phyloP scores from a whole-genome alignment of 306 rosid genomes.

The Abrus precatorius region DNA sequence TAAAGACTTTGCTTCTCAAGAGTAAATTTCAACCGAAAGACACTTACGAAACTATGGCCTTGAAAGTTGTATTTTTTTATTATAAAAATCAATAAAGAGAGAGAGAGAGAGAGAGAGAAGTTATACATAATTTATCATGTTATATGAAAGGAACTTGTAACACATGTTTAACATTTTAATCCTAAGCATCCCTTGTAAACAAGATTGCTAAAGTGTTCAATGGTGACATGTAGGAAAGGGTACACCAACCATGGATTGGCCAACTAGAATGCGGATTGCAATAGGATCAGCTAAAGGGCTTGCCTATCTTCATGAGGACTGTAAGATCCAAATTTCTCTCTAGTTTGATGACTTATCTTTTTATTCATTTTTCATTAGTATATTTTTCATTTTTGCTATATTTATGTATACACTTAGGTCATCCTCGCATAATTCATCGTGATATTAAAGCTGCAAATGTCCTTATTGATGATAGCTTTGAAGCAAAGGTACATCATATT shows the following conservation, averaged over 20 bases:
- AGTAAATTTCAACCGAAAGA: background rate
- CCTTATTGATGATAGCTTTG: slow-evolving; percentile 78
- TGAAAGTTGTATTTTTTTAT: background rate
- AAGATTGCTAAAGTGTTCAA: background rate
- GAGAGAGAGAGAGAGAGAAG: no score
- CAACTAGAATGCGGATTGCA: slow-evolving; percentile 75
- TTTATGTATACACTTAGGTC: slow-evolving; percentile 62
- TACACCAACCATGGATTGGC: slow-evolving; percentile 79
- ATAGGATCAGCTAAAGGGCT: slow-evolving; percentile 88
- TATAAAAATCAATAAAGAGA: no score
- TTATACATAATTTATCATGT: no score
- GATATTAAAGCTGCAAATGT: slow-evolving; percentile 90
- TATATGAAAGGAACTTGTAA: background rate
- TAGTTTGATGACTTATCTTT: background rate
- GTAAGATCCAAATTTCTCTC: slow-evolving; percentile 56
- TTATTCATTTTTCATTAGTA: background rate
- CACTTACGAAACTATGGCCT: background rate
- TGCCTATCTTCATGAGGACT: slow-evolving; percentile 89
- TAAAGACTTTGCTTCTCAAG: no score
- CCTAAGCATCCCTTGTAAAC: background rate
- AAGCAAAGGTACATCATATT: slow-evolving; percentile 73
- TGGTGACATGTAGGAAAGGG: slow-evolving; percentile 61
- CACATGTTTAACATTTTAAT: background rate
- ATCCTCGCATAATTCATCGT: slow-evolving; percentile 89
- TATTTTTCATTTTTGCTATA: background rate